Evolutionary conservation across 495 filamentous ascomycete species (phyloP).

Genomic region (Podospora fimiseda): DNA sequence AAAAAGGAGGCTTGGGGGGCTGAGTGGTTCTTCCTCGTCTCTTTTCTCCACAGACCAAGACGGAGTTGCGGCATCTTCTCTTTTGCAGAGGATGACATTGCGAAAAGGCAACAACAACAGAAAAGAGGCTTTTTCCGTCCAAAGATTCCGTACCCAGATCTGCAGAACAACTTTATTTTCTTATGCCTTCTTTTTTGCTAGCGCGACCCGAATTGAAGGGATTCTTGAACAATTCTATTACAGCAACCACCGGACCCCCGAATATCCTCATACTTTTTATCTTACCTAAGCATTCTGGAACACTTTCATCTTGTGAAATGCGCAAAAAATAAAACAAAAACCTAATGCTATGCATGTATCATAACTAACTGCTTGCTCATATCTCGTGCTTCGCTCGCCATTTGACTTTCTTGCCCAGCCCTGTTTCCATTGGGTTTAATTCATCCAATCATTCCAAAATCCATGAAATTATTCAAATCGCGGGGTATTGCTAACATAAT

Average conservation of each 20-base stretch:
- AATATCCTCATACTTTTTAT: background rate
- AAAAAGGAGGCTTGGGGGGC: slow-evolving; percentile 5
- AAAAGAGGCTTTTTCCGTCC: background rate
- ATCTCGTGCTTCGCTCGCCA: slow-evolving; percentile 3
- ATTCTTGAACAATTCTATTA: background rate
- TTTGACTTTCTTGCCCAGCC: background rate
- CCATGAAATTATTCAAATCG: background rate
- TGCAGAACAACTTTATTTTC: too few species aligned
- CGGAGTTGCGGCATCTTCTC: background rate
- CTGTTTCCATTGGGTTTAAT: too few species aligned
- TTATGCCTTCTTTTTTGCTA: too few species aligned
- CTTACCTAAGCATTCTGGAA: background rate
- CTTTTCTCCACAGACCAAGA: background rate
- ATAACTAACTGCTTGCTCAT: background rate
- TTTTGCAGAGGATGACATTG: background rate
- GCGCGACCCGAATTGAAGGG: too few species aligned
- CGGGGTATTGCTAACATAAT: background rate
- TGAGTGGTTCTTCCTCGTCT: background rate
- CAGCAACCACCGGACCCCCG: background rate
- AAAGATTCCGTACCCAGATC: too few species aligned
- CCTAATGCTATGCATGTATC: background rate
- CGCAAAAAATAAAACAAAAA: too few species aligned
- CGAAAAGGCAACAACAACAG: background rate
- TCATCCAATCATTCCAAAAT: background rate
- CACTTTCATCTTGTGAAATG: background rate